Base-by-base conservation (phyloP, 352 stramenopile species). In the Pythium aristosporum region DNA sequence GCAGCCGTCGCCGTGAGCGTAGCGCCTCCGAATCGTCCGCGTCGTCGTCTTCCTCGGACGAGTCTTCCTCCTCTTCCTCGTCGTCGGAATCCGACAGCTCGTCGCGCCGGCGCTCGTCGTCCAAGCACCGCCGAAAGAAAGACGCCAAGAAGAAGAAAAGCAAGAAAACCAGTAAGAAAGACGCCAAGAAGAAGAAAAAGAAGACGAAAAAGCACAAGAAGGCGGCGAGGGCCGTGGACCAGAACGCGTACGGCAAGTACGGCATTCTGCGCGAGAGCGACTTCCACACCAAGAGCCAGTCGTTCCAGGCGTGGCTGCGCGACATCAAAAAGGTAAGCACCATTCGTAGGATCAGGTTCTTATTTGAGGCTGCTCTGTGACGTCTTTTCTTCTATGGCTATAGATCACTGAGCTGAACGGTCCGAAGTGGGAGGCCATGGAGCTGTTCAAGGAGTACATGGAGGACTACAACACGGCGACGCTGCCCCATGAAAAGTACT, bases 401-500 rank as follows among this genome's bases (percentile, higher is more conserved):
- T 10, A 88, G 68, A 90, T 95, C 48, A 65, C 69, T 23, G 84
- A 93, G 55, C 92, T 95, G 28, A 92, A 92, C 47, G 87, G 87
- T 20, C 82, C 88, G 62, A 94, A 95, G 68, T 91, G 81, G 75
- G 82, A 97, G 51, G 81, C 85, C 21, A 94, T 94, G 83, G 85
- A 97, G 71, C 75, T 94, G 50, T 97, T 97, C 64, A 85, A 87
- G 34, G 83, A 92, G 73, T 98, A 98, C 81, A 96, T 96, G 71
- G 97, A 99, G 76, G 97, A 99, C 81, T 99, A 96, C 87, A 99
- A 99, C 76, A 99, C 97, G 34, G 96, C 91, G 39, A 99, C 97
- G 12, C 67, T 99, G 34, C 95, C 96, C 0, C 94, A 99, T 67
- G 84, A 97, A 20, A 99, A 99, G 67, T 99, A 98, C 81, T 98